Conservation (phyloP, 352 stramenopile species). For the Pythium grandisporangium region DNA sequence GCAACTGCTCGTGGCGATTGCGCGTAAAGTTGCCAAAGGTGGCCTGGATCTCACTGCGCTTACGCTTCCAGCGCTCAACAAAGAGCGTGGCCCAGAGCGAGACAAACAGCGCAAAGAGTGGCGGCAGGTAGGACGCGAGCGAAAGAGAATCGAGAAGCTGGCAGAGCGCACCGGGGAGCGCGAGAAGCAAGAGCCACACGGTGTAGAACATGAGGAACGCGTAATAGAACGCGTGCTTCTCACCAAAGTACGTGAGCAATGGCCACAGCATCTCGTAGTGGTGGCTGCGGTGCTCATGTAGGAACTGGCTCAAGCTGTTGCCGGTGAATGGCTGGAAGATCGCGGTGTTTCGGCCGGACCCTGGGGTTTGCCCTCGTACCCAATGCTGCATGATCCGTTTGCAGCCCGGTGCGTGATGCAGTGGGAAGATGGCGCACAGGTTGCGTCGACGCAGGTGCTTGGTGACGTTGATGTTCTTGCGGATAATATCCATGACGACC, state of each 20-base stretch:
- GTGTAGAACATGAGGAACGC: conserved; percentile 71
- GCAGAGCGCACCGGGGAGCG: conserved; percentile 30
- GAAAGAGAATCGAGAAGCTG: conserved; percentile 33
- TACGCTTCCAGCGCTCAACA: conserved; percentile 87
- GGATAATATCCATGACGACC: conserved; percentile 64
- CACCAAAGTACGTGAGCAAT: conserved; percentile 70
- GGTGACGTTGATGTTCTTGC: conserved; percentile 58
- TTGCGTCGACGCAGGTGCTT: conserved; percentile 46
- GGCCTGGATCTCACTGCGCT: conserved; percentile 67
- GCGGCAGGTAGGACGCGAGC: conserved; percentile 21
- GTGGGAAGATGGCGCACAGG: conserved; percentile 48
- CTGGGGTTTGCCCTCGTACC: conserved; percentile 28
- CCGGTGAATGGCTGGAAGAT: conserved; percentile 52
- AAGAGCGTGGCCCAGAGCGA: conserved; percentile 81
- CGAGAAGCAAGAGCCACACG: conserved; percentile 54
- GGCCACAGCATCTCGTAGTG: conserved; percentile 79
- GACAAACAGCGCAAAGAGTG: conserved; percentile 64
- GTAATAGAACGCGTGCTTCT: conserved; percentile 79
- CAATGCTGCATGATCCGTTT: conserved; percentile 58
- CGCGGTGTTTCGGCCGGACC: no score
- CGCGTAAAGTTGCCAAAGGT: conserved; percentile 71
- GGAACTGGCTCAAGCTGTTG: conserved; percentile 42
- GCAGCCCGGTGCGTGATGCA: conserved; percentile 52
- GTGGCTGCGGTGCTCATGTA: conserved; percentile 45
- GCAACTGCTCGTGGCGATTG: conserved; percentile 38